These are phyloP conservation scores for Boletus sp. DNA, from an alignment of 768 basidiomycete species.

Conservation along the genomic window DNA sequence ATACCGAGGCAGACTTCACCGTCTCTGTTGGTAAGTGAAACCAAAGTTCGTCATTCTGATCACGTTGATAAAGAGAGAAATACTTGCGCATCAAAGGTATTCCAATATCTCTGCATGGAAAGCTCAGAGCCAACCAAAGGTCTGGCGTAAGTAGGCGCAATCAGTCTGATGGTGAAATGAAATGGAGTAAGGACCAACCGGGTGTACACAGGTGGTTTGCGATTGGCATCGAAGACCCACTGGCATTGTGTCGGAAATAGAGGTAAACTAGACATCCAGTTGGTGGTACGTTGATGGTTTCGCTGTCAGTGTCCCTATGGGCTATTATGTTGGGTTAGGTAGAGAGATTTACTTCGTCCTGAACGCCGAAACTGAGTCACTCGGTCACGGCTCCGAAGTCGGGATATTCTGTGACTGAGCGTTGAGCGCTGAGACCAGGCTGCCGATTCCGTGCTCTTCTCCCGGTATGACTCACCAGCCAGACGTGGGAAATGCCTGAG, in stretches of 20 bases:
- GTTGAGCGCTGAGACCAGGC: too few relatives aligned
- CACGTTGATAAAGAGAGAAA: background rate
- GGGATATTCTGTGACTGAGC: too few relatives aligned
- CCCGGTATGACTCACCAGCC: too few relatives aligned
- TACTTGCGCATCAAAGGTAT: conserved; percentile 13
- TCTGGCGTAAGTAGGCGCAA: background rate
- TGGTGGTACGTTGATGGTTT: background rate
- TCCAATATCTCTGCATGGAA: conserved; percentile 10
- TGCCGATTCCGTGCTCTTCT: too few relatives aligned
- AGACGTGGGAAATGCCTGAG: too few relatives aligned
- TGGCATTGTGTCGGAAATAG: background rate
- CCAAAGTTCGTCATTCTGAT: background rate
- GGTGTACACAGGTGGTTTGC: conserved; percentile 13
- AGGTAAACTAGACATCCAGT: background rate
- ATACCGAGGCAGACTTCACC: conserved; percentile 18
- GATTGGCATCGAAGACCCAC: conserved; percentile 7
- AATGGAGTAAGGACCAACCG: conserved; percentile 4
- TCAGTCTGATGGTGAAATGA: background rate
- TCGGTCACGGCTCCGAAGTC: too few relatives aligned
- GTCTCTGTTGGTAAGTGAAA: conserved; percentile 1
- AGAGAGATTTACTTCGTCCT: background rate
- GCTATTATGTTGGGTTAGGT: background rate
- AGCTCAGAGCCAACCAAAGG: conserved; percentile 17
- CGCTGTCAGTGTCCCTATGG: background rate
- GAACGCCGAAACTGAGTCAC: too few relatives aligned